Base-by-base conservation (phyloP, 352 stramenopile species). In the Pythium aphanidermatum region DNA sequence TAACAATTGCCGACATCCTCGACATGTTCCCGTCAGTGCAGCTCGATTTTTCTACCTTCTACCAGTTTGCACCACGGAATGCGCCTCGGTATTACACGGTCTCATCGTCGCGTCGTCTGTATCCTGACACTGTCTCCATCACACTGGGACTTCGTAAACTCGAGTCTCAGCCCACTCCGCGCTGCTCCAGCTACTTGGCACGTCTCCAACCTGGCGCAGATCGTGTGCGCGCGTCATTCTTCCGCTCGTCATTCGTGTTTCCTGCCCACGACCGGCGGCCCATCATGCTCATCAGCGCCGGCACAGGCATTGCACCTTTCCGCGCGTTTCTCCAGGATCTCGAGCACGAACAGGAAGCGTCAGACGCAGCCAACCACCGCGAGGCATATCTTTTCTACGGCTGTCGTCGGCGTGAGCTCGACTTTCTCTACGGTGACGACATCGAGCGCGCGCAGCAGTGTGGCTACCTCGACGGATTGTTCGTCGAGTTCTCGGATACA, bases 271-370 rank as follows among this genome's bases (percentile, higher is more conserved):
- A 86, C 32, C 60, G 68, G 3, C 69, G 59, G 6, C 79, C 79
- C 32, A 66, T 89, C 40, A 72, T 93, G 64, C 68, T 89, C 28
- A 71, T 93, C 20, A 87, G 76, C 33, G 70, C 77, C 2, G 82
- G 82, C 19, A 91, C 82, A 11, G 82, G 82, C 38, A 86, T 93
- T 33, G 82, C 82, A 19, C 82, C 82, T 16, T 93, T 93, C 53
- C 70, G 82, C 19, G 82, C 79, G 7, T 86, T 93, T 30, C 25
- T 90, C 5, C 78, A 93, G 45, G 74, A 89, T 24, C 63, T 84
- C 17, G 58, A 83, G 57, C 72, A 86, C 46, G 74, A 89, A 57
- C 46, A 62, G 12, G 53, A 62, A 23, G 35, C 27, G 2, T 58
- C 55, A 1, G 20, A 20, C 20, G 49, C 41, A 29, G 16, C 28